Evolutionary conservation across 441 rosid genomes (phyloP).

Genomic region (Pelargonium cotyledonis): DNA sequence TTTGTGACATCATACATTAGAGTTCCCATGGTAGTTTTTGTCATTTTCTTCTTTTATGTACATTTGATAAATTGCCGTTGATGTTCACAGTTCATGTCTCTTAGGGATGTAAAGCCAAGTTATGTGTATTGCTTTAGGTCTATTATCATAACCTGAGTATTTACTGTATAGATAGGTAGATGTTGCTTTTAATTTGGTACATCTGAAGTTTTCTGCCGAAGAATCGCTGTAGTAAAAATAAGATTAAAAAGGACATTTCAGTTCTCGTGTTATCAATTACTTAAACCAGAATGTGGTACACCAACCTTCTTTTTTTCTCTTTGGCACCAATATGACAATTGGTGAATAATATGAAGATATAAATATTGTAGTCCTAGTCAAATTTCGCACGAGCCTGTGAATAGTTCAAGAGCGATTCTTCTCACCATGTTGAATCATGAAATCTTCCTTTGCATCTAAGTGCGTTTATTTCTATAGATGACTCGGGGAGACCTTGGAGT

Average conservation of each 20-base stretch:
- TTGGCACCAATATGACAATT: background rate
- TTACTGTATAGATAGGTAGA: background rate
- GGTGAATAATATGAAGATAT: too few species aligned
- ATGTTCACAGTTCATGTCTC: background rate
- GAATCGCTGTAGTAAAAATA: background rate
- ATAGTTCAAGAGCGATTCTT: slow-evolving; percentile 36
- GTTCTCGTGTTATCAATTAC: background rate
- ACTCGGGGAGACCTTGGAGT: slow-evolving; percentile 6
- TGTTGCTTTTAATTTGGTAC: background rate
- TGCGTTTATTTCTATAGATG: background rate
- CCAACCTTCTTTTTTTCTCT: background rate
- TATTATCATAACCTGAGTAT: background rate
- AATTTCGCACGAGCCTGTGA: slow-evolving; percentile 24
- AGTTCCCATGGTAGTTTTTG: background rate
- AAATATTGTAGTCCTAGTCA: slow-evolving; percentile 15
- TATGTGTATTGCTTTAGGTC: background rate
- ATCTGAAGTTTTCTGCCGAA: background rate
- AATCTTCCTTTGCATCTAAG: background rate
- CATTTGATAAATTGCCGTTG: background rate
- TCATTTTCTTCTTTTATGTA: background rate
- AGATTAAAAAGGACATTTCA: background rate
- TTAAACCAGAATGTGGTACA: background rate
- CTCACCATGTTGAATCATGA: slow-evolving; percentile 9
- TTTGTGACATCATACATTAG: background rate
- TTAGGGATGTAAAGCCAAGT: background rate